Base-by-base conservation (phyloP, 352 stramenopile species). In the Pythium aphanidermatum region DNA sequence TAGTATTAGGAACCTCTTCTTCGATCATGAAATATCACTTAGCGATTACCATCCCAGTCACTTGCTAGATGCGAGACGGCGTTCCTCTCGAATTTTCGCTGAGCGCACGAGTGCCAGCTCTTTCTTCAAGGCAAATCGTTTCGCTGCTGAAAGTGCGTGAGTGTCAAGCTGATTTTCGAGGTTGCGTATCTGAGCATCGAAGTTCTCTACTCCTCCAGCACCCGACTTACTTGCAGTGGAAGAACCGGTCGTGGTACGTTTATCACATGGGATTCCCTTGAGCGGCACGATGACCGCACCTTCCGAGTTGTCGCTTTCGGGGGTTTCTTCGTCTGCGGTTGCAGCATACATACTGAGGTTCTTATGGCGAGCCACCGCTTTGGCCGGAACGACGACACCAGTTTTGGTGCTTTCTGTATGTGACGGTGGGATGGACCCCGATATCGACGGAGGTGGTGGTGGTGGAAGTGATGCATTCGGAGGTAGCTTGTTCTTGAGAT, bases 91-190 rank as follows among this genome's bases (percentile, higher is more conserved):
- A 51, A 92, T 83, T 50, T 71, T 72, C 33, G 74, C 63, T 3
- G 79, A 85, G 24, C 79, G 79, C 25, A 71, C 39, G 48, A 86
- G 66, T 8, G 79, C 79, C 13, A 94, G 48, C 32, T 92, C 70
- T 52, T 92, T 94, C 61, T 89, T 91, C 26, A 94, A 41, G 25
- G 79, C 78, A 31, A 86, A 92, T 17, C 71, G 77, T 46, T 92
- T 94, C 2, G 77, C 52, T 2, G 57, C 77, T 11, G 77, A 90
- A 6, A 93, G 48, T 7, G 70, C 47, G 17, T 68, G 68, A 35
- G 63, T 63, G 33, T 93, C 82, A 23, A 93, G 65, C 47, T 86
- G 61, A 6, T 24, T n/a, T 29, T 89, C 74, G 20, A 91, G 60
- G 14, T 65, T 36, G 10, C 55, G 52, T 40, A 93, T 90, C 31